Evolutionary conservation across 495 filamentous ascomycete species (phyloP).

Genomic region (Podospora appendiculata): DNA sequence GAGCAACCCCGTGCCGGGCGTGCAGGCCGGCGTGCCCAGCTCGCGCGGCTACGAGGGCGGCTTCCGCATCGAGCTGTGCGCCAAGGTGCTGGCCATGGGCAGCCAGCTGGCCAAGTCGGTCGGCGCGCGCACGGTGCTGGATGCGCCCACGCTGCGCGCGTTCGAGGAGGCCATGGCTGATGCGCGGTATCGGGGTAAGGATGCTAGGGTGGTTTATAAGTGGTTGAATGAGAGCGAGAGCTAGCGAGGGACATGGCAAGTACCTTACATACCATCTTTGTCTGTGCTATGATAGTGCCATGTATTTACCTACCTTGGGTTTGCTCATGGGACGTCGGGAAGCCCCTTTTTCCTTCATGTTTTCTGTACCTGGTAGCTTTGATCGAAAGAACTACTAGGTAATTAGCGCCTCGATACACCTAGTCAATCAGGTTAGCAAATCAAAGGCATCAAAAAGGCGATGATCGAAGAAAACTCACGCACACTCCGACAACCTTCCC

Average conservation of each 20-base stretch:
- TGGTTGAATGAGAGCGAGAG: constrained; percentile 20
- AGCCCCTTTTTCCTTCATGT: no score
- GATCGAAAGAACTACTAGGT: no score
- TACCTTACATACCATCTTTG: no score
- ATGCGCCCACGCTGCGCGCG: constrained; percentile 14
- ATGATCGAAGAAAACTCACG: no score
- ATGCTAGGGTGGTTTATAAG: constrained; percentile 25
- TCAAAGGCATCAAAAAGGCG: no score
- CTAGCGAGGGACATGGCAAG: not conserved
- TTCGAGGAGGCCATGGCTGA: constrained; percentile 20
- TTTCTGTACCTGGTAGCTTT: no score
- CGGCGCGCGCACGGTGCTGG: constrained; percentile 20
- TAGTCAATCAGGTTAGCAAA: no score
- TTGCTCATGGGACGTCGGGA: no score
- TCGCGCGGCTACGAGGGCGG: constrained; percentile 29
- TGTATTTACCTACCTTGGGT: no score
- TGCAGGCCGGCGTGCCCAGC: constrained; percentile 28
- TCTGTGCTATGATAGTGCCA: no score
- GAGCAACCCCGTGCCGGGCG: constrained; percentile 29
- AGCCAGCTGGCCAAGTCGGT: constrained; percentile 15
- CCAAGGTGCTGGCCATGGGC: constrained; percentile 22
- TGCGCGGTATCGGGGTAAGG: constrained; percentile 20
- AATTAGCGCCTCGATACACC: no score
- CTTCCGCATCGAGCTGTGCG: constrained; percentile 32
- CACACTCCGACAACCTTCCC: no score